Evolutionary conservation across 345 rosid genomes (phyloP), one percentile per base, ranked within the genome.

Genomic region (Barbarea vulgaris): DNA sequence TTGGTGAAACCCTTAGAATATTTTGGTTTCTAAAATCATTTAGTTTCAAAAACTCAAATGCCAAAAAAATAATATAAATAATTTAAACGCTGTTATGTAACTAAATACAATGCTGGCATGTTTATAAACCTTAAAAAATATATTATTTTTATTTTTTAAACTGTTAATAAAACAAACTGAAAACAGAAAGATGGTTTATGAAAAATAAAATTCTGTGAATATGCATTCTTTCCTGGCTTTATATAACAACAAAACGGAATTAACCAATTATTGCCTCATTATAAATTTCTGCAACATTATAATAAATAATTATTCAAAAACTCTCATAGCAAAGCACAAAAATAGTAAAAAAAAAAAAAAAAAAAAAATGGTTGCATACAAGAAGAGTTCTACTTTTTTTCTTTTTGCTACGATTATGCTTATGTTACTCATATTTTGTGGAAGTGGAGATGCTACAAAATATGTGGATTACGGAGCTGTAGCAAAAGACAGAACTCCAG

Each of bases 221-320:
- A 28, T 15, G 7, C 10, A 39, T 21, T 42, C 11, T 22, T 30
- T 5, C 1, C 34, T 44, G 54, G 14, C 5, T 5, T 44, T 27
- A 15, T 41, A 8, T 44, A 44, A 64, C 54, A 60, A 21, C 2
- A 34, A 19, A 66, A 21, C 47, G 50, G 27, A 8, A 51, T 21
- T 17, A 15, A 21, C 11, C 15, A 18, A 33, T 10, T 7, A 5
- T 1, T 51, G 3, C 14, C 33, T 50, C 21, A 13, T 3, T 66
- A 64, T 47, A 66, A 66, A 66, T 50, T 50, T 19, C 13, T 19
- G 4, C 19, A 50, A 31, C n/a, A n/a, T n/a, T n/a, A n/a, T n/a
- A n/a, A n/a, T n/a, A n/a, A n/a, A n/a, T n/a, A n/a, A n/a, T n/a
- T n/a, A n/a, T 19, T 48, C 3, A 19, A 0, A 9, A 28, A 64